These are phyloP conservation scores for Pseudogymnoascus pannorum DNA, from an alignment of 2,329 filamentous ascomycete species.

Conservation along the genomic window DNA sequence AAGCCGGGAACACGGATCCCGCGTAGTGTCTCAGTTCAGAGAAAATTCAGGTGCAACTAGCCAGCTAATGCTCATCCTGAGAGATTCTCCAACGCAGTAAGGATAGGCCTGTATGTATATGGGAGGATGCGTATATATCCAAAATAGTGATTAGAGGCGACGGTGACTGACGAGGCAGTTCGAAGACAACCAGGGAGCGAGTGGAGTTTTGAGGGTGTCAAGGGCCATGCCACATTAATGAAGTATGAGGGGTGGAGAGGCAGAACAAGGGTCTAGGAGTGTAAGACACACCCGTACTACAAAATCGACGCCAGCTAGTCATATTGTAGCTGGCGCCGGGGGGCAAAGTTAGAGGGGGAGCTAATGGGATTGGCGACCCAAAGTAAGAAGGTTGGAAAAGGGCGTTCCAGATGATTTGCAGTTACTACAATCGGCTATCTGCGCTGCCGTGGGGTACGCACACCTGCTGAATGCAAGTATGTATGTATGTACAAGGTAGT, in stretches of 20 bases:
- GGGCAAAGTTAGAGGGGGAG: background rate
- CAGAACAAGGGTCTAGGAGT: background rate
- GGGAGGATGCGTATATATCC: background rate
- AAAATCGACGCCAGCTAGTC: background rate
- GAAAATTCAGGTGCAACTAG: background rate
- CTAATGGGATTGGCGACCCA: slow-evolving; percentile 5
- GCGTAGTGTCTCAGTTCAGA: background rate
- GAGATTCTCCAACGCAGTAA: background rate
- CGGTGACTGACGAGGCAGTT: background rate
- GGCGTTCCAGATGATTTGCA: background rate
- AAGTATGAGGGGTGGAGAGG: background rate
- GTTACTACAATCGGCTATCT: slow-evolving; percentile 1
- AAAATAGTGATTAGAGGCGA: background rate
- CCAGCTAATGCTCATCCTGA: background rate
- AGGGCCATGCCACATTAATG: slow-evolving; percentile 2
- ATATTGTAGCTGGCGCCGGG: slow-evolving; percentile 1
- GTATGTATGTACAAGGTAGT: no score
- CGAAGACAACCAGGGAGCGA: background rate
- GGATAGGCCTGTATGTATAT: background rate
- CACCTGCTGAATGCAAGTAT: no score
- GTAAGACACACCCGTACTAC: background rate
- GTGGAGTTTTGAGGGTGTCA: slow-evolving; percentile 6
- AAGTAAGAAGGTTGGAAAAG: slow-evolving; percentile 6
- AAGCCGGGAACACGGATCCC: background rate
- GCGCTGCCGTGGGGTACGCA: background rate